Conservation (phyloP, 768 basidiomycete genomes). For the Piloderma croceum region DNA sequence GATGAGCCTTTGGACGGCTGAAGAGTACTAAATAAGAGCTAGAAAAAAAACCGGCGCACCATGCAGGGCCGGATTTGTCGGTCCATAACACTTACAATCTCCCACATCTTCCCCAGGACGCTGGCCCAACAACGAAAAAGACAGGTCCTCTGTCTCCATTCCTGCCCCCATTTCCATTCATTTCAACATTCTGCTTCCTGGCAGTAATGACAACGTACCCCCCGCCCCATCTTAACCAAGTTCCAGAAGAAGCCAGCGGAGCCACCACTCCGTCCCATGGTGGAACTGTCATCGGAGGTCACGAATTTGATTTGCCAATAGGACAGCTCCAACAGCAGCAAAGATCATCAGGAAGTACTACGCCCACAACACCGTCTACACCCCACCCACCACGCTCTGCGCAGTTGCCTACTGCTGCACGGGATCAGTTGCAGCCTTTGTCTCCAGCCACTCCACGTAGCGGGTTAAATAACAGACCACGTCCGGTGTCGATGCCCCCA, state of each 20-base stretch:
- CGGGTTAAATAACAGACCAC: conserved; percentile 39
- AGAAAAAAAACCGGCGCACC: too few species aligned
- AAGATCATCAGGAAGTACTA: conserved; percentile 17
- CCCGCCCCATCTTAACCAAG: conserved; percentile 41
- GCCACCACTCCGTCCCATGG: conserved; percentile 48
- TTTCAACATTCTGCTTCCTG: too few species aligned
- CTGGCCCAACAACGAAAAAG: conserved; percentile 2
- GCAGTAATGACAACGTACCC: conserved; percentile 50
- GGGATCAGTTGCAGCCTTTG: too few species aligned
- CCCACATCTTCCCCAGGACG: too few species aligned
- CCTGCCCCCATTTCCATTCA: too few species aligned
- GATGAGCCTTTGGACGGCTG: too few species aligned
- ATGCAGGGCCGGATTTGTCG: too few species aligned
- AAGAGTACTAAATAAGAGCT: too few species aligned
- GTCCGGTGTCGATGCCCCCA: conserved; percentile 75
- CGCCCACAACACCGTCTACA: conserved; percentile 15
- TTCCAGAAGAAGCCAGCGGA: conserved; percentile 42
- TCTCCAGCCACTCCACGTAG: too few species aligned
- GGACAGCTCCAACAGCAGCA: conserved; percentile 30
- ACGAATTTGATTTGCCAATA: conserved; percentile 64
- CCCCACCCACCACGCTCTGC: conserved; percentile 23
- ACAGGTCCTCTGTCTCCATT: background rate
- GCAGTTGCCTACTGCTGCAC: conserved; percentile 26
- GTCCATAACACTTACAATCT: too few species aligned
- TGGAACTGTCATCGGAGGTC: conserved; percentile 45